Evolutionary conservation across 306 rosid species (phyloP).

Genomic region (Sindora glabra): DNA sequence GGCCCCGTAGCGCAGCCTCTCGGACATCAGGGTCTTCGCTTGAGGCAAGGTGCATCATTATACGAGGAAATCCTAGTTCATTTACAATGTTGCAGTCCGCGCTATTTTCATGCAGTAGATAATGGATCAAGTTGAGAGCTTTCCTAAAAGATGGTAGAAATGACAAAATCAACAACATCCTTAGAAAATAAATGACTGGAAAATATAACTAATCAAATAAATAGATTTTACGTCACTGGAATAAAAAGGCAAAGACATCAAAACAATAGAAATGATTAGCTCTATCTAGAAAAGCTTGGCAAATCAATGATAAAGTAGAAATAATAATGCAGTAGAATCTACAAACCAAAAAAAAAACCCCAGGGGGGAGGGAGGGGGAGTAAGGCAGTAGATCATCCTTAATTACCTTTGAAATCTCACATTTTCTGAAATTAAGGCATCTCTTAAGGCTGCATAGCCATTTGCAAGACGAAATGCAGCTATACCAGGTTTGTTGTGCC

Average conservation of each 20-base stretch:
- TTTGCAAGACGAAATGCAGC: constrained; percentile 82
- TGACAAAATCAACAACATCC: neutral
- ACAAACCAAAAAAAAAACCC: neutral
- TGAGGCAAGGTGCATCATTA: constrained; percentile 63
- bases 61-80: constrained; percentile 70
- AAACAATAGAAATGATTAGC: neutral
- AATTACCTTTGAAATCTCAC: constrained; percentile 89
- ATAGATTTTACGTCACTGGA: neutral
- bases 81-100: constrained; percentile 52
- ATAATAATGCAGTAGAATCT: neutral
- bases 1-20: constrained; percentile 79
- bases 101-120: constrained; percentile 56
- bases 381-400: too few species aligned
- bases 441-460: constrained; percentile 81
- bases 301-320: neutral
- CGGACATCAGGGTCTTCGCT: constrained; percentile 71
- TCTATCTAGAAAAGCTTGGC: neutral
- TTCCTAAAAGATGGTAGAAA: constrained; percentile 47
- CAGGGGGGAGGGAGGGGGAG: too few species aligned
- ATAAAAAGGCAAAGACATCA: neutral
- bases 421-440: constrained; percentile 63
- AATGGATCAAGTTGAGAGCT: constrained; percentile 82
- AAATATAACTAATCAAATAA: neutral
- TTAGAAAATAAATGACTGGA: neutral
- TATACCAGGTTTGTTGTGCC: constrained; percentile 69